phyloP scores from a whole-genome alignment of 2,329 filamentous ascomycete genomes.

The Talaromyces pinophilus region DNA sequence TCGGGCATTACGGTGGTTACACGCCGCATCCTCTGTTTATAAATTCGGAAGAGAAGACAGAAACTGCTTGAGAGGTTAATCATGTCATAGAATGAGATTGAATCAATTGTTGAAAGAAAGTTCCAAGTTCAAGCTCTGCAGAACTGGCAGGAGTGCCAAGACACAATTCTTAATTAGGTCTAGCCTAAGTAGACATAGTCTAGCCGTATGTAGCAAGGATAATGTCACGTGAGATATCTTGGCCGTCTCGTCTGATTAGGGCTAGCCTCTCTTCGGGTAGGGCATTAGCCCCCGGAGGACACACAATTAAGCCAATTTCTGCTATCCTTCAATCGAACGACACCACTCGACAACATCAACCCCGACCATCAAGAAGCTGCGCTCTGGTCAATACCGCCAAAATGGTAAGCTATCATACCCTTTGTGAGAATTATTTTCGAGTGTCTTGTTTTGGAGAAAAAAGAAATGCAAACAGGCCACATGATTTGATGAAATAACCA shows the following conservation, averaged over 20 bases:
- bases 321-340: slow-evolving; percentile 8
- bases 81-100: background rate
- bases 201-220: background rate
- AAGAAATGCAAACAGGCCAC: background rate
- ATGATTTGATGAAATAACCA: background rate
- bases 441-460: background rate
- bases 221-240: background rate
- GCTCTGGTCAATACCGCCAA: slow-evolving; percentile 50
- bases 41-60: too few species aligned
- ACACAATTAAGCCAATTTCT: slow-evolving; percentile 21
- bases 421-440: too few species aligned
- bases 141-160: background rate
- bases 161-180: background rate
- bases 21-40: background rate
- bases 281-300: slow-evolving; percentile 46
- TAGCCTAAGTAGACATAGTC: background rate
- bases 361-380: slow-evolving; percentile 42
- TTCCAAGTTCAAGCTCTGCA: background rate
- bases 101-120: background rate
- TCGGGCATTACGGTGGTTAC: background rate
- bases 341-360: slow-evolving; percentile 33
- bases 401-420: slow-evolving; percentile 45
- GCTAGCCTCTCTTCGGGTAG: slow-evolving; percentile 32
- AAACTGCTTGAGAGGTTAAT: background rate
- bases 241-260: slow-evolving; percentile 1